A percentile compares a stretch with the other conserved stretches of the same genome.
phyloP scores from a whole-genome alignment of 2,329 filamentous ascomycete genomes.

The Chaetothyriales sp. region DNA sequence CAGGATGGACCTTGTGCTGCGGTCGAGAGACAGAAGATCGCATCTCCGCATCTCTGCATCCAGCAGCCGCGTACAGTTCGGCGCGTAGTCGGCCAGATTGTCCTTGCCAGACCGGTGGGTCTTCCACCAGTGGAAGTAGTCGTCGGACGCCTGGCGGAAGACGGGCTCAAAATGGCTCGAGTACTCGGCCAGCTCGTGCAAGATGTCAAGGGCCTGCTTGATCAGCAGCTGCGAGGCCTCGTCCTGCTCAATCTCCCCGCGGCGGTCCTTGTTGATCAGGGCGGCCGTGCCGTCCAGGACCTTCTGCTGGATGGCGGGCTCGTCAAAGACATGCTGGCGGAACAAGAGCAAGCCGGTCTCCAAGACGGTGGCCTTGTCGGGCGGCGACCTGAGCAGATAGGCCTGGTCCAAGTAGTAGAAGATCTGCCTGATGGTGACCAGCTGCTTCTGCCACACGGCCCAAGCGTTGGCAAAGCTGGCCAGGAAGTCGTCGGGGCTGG shows the following conservation, averaged over 20 bases:
- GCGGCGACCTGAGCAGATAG: constrained; percentile 63
- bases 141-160: constrained; percentile 54
- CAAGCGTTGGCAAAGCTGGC: constrained; percentile 50
- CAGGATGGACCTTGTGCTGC: constrained; percentile 64
- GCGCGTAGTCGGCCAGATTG: constrained; percentile 62
- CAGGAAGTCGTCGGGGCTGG: constrained; percentile 51
- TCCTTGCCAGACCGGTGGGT: constrained; percentile 47
- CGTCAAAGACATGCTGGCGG: constrained; percentile 45
- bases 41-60: constrained; percentile 61
- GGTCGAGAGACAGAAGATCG: constrained; percentile 68
- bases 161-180: constrained; percentile 62
- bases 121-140: constrained; percentile 58
- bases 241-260: constrained; percentile 33
- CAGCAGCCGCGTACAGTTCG: constrained; percentile 55
- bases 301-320: constrained; percentile 38
- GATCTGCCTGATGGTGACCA: constrained; percentile 68
- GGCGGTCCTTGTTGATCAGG: constrained; percentile 60
- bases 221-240: constrained; percentile 55
- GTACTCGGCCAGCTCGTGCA: constrained; percentile 76
- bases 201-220: constrained; percentile 62
- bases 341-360: constrained; percentile 71
- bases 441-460: constrained; percentile 64
- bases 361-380: constrained; percentile 57
- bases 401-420: constrained; percentile 92
- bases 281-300: constrained; percentile 60